Evolutionary conservation across 1,284 basidiomycete genomes (phyloP), one percentile per base, ranked within the genome.

Genomic region (Naganishia liquefaciens): DNA sequence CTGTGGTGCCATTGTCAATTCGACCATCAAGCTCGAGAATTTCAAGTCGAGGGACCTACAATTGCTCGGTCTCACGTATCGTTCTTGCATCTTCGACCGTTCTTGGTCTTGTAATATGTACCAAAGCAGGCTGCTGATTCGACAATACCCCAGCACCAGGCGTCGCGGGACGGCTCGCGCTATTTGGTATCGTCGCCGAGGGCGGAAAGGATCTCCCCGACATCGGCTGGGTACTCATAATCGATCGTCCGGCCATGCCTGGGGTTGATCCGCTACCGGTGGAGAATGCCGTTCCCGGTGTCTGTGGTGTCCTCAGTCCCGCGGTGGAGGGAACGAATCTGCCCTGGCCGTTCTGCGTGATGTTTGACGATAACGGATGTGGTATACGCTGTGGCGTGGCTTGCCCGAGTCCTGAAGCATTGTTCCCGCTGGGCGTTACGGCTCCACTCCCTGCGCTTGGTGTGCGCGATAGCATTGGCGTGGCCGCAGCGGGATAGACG

Each of bases 401-500:
- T n/a, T 47, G 44, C 7, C 42, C 19, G n/a, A 57, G 43, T 10
- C 27, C 17, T n/a, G 57, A 25, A 17, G 44, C 40, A 49, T 39
- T 23, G n/a, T 23, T 33, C 21, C 30, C 39, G 7, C 10, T 23
- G 1, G 57, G 46, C 10, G 43, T 44, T 9, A 44, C 19, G 21
- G 25, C 10, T n/a, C 57, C 57, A 23, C 43, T 47, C 15, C 57
- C 57, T 19, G 57, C 57, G 27, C 57, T 60, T 19, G 57, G 57
- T 39, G 57, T 60, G 15, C 57, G 46, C 25, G 57, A 60, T 46
- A 60, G 49, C 30, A 60, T 39, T 17, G 57, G 57, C 37, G 47
- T 60, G 23, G 57, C 57, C 40, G 57, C 57, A 25, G 57, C 57
- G 10, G 57, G 57, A 37, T 60, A 60, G 9, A 60, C 57, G 46